Conservation (phyloP, 192 early-diverging fungal species). For the Glomus cerebriforme region DNA sequence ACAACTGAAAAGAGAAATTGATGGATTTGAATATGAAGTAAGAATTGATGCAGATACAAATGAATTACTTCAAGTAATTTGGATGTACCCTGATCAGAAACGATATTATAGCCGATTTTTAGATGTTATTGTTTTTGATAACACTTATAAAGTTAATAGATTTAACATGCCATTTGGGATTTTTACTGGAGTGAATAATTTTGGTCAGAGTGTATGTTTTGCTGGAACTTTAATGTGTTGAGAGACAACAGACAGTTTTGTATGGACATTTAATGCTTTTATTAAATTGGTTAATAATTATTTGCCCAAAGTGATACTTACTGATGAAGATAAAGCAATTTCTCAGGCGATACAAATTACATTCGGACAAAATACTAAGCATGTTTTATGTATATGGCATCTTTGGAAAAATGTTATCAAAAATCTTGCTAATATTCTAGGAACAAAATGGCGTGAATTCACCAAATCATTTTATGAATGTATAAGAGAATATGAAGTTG, state of each 20-base stretch:
- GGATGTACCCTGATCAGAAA: neutral
- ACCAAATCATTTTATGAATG: neutral
- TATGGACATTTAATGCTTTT: neutral
- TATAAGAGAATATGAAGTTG: neutral
- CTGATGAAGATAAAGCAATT: no score
- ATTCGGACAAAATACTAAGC: neutral
- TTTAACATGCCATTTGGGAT: conserved; percentile 3
- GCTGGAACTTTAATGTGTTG: neutral
- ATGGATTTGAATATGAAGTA: neutral
- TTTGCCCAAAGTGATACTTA: no score
- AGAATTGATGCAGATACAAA: neutral
- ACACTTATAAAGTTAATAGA: neutral
- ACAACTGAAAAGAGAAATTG: neutral
- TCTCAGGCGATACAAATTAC: no score
- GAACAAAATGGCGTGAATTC: neutral
- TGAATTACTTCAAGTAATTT: neutral
- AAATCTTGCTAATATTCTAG: neutral
- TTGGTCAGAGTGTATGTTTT: neutral
- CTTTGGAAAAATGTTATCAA: neutral
- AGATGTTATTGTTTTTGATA: conserved; percentile 14
- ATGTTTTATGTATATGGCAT: neutral
- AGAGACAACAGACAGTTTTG: no score
- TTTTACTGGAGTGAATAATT: conserved; percentile 3
- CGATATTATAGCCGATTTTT: neutral
- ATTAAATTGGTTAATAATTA: no score